Evolutionary conservation across 2,329 filamentous ascomycete species (phyloP), one percentile per base, ranked within the genome.

Genomic region (Colletotrichum shisoi): DNA sequence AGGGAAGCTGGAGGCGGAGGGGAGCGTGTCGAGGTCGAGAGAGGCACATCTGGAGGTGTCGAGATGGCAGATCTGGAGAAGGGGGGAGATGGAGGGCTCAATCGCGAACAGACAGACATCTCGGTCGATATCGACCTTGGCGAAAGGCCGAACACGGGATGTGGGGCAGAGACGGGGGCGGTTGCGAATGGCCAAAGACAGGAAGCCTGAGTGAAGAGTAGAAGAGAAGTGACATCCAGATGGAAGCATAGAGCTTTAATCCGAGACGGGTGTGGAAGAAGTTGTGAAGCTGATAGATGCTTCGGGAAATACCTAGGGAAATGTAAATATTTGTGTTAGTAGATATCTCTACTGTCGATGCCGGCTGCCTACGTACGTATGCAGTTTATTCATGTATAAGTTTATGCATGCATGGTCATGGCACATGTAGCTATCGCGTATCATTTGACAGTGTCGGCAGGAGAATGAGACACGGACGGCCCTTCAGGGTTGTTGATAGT

Each of bases 31-130:
- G 54, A 45, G n/a, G 27, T 11, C n/a, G 48, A 42, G 21, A 27
- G 31, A 49, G 15, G 8, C 7, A 31, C 9, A 3, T 0, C 21
- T 3, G 19, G 17, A 39, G 37, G 15, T 8, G 19, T 68, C 6
- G 65, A 68, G 46, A 60, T 68, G 65, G 12, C 40, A 3, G 65
- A 68, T n/a, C 45, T 68, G 13, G 65, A 68, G 37, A 68, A 64
- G 2, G 61, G 56, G 0, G 11, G 17, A 3, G 44, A 8, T 2
- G 4, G 13, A 19, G 37, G 48, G 7, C 37, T 27, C 17, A 21
- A n/a, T 17, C 19, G 7, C 11, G 0, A 15, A 17, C 34, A 49
- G 17, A 3, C 2, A 42, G 31, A 42, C 2, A 37, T 6, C 34
- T 49, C n/a, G 21, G 15, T 24, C 31, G 17, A 19, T 19, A 13